Conservation (phyloP, 2,329 filamentous ascomycete species). For the Helotiales sp. region DNA sequence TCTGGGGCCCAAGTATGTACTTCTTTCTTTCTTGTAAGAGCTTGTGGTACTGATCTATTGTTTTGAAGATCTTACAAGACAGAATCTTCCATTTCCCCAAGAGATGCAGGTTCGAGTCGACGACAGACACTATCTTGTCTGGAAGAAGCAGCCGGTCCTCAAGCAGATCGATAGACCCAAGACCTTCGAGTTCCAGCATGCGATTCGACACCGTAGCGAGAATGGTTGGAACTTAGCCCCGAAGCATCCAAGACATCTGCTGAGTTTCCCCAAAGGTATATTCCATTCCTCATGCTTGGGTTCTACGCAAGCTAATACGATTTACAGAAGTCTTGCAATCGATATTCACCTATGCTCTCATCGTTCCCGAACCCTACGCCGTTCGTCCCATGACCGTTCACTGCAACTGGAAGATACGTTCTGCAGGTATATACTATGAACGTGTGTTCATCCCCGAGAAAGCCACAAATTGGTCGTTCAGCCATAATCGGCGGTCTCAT, state of each 20-base stretch:
- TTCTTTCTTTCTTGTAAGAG: too few species aligned
- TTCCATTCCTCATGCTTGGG: background rate
- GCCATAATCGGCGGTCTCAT: background rate
- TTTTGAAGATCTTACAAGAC: too few species aligned
- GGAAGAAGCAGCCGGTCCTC: too few species aligned
- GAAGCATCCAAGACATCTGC: background rate
- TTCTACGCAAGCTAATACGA: background rate
- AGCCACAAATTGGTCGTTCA: too few species aligned
- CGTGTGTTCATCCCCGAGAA: background rate
- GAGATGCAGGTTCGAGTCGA: too few species aligned
- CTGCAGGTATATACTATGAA: background rate
- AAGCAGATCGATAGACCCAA: too few species aligned
- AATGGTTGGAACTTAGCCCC: background rate
- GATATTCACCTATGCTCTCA: background rate
- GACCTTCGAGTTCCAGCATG: too few species aligned
- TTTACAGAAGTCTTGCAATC: background rate
- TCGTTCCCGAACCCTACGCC: background rate
- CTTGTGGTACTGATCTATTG: too few species aligned
- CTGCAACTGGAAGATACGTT: background rate
- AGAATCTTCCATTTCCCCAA: too few species aligned
- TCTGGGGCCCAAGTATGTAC: too few species aligned
- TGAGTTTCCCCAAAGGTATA: background rate
- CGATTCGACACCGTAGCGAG: background rate
- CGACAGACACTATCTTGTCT: too few species aligned
- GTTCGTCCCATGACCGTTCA: background rate